These are phyloP conservation scores for Citrus reticulata DNA, from an alignment of 345 rosid genomes.

Conservation along the genomic window DNA sequence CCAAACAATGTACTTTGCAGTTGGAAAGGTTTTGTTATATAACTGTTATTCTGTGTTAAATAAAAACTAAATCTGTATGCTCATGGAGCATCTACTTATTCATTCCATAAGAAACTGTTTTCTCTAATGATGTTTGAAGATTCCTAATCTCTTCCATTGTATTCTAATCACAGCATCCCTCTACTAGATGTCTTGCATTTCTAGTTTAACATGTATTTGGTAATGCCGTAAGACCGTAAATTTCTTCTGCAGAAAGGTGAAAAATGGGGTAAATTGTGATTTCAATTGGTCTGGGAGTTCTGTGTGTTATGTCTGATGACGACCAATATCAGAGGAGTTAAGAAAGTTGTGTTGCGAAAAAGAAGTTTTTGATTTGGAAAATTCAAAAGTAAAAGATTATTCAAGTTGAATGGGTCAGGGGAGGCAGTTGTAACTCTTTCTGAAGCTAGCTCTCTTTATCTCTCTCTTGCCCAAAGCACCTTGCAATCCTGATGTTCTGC, in stretches of 20 bases:
- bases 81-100: neutral
- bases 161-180: neutral
- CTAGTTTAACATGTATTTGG: neutral
- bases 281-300: neutral
- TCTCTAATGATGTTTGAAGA: neutral
- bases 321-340: neutral
- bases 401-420: too few relatives aligned
- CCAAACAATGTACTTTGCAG: neutral
- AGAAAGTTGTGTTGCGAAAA: neutral
- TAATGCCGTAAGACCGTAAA: neutral
- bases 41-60: neutral
- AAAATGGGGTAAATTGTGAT: neutral
- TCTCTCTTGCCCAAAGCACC: neutral
- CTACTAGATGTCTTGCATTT: neutral
- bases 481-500: neutral
- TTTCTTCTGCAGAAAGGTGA: neutral
- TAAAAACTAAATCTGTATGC: neutral
- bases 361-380: neutral
- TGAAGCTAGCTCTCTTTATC: neutral
- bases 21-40: neutral
- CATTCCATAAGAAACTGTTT: neutral
- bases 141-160: neutral
- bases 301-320: neutral
- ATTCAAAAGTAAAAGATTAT: neutral
- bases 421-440: neutral